Base-by-base conservation (phyloP, 2,329 filamentous ascomycete genomes). In the Colletotrichum lupini region DNA sequence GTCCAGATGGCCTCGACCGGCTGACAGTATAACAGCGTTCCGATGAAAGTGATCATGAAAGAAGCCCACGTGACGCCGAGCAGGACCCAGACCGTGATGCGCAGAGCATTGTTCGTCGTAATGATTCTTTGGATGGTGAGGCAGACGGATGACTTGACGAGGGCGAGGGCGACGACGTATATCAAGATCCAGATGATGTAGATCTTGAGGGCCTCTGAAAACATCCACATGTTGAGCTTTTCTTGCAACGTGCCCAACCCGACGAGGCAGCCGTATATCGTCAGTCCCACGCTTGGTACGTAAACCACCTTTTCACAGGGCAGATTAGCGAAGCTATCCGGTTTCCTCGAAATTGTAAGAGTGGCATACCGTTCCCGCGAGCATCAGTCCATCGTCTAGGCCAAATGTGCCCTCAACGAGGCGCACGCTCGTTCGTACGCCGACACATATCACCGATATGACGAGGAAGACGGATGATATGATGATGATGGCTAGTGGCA, bases 91-190 rank as follows among this genome's bases (percentile, higher is more conserved):
- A 78, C 74, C 2, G 76, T 71, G 22, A 78, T 73, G n/a, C 75
- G 76, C 30, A 78, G 72, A 19, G 28, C 46, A 5, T 35, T 68
- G 19, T 76, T 26, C 2, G 78, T 78, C 0, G 62, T 80, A 46
- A 77, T 75, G n/a, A 71, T 84, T 11, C 83, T 77, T 42, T 81
- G 80, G 0, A 83, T 81, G 42, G 78, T 81, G 9, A 80, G 77
- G 60, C 83, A 83, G 77, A 78, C 79, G 42, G 82, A 84, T 22
- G 81, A 82, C 55, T 80, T 80, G 75, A 80, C 74, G 22, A 76
- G 68, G 14, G 76, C 74, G 28, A 79, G 67, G 5, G 75, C 74
- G 37, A 68, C 53, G 26, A 79, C 76, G 68, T 80, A 80, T 19
- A 76, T 67, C n/a, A 79, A 57, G 62, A 79, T 79, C 77, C 78